Base-by-base conservation (phyloP, 176 grass and related monocot genomes). In the Alopecurus myosuroides region DNA sequence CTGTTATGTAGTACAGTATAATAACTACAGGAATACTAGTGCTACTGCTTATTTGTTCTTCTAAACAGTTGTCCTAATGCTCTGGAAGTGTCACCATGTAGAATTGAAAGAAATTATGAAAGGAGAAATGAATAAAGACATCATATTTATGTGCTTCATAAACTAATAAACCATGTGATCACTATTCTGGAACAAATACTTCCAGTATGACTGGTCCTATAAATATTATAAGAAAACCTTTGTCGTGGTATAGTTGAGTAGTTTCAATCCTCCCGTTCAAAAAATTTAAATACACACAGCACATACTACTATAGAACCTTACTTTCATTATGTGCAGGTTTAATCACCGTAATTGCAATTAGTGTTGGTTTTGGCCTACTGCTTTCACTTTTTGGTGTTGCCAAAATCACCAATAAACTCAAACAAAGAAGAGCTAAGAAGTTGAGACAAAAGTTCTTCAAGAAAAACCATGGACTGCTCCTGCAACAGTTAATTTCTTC, bases 391-490 rank as follows among this genome's bases (percentile, higher is more conserved):
- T 25, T 83, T 2, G 78, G 82, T 75, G 25, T 77, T 48, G 15
- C 37, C 11, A 70, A 77, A 69, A 70, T 88, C 14, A 70, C 30
- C 1, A 77, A 39, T 0, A 82, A 22, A 25, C 39, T 44, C 1
- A 85, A 77, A 17, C 25, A 53, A 52, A 10, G 4, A 76, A 88
- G 71, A 45, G 30, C 55, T 35, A 88, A 46, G 7, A 88, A 64
- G 60, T 11, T 82, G 52, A 82, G 60, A 50, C 34, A 82, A 23
- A 78, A 46, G 8, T 83, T 74, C 36, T 92, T 92, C 33, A 86
- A 58, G 57, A 80, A 52, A 78, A 92, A 92, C 12, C 86, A 81
- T 12, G 90, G 86, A 11, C 73, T 92, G 55, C 72, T 92, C 36
- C 70, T 92, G 5, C 82, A 88, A 44, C 82, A 92, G 3, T 15